Base-by-base conservation (phyloP, 164 flowering plant genomes). In the Chimonanthus salicifolius region DNA sequence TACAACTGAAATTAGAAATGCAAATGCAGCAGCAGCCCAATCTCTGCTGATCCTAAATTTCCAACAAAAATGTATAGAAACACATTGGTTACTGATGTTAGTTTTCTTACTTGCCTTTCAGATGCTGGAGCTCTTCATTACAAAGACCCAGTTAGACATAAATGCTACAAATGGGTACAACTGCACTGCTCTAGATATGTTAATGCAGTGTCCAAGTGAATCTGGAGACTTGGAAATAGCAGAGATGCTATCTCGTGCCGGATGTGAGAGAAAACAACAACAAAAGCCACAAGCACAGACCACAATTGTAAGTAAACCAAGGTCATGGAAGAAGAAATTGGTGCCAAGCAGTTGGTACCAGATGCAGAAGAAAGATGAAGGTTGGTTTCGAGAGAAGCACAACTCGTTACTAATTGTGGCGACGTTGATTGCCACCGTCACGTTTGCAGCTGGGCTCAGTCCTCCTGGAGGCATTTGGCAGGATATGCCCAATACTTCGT, bases 381-480 rank as follows among this genome's bases (percentile, higher is more conserved):
- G 5, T 1, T 13, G 13, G 74, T 6, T 4, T 6, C 5, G 48
- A 7, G 20, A 49, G 60, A 64, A 49, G 7, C 33, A 70, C 21
- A 58, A 58, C 49, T 68, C 62, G 7, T 47, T 75, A 3, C 73
- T 77, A 67, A 62, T 80, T 47, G 79, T 78, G 0, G 81, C 81
- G 2, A 69, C 68, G 15, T 74, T 81, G 10, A 71, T 73, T 4
- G 81, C 80, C 50, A 75, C 78, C 3, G 75, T 68, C 44, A 75
- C 77, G 15, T 78, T 66, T 63, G 67, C 67, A 64, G 83, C 74
- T 7, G 80, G 70, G 7, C 47, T 80, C 3, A 69, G 46, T 67
- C 83, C 80, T 72, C 83, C 83, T 13, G 80, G 78, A 16, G 72
- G 78, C 5, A 13, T 20, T 18, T 62, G 50, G 67, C 67, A 60